Evolutionary conservation across 2,329 filamentous ascomycete species (phyloP).

Genomic region (Fusarium sulawesiense): DNA sequence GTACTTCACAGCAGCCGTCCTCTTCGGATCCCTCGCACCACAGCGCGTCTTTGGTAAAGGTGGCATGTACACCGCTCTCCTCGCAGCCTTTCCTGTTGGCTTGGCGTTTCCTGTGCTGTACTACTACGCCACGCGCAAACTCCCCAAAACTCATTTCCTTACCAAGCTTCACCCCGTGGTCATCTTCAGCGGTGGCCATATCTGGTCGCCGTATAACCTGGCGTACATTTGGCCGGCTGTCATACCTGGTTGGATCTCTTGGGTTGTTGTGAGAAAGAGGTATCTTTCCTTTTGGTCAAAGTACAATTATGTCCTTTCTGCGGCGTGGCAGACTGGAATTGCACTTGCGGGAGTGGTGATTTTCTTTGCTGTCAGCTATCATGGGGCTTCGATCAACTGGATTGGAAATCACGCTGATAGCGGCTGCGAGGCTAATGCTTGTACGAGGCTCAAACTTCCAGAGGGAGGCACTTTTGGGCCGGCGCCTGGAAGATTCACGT

Average conservation of each 20-base stretch:
- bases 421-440: constrained; percentile 44
- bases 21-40: constrained; percentile 56
- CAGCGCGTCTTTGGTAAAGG: constrained; percentile 52
- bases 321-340: constrained; percentile 58
- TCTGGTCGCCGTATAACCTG: constrained; percentile 59
- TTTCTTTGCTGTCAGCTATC: constrained; percentile 60
- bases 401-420: constrained; percentile 55
- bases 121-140: constrained; percentile 51
- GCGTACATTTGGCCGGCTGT: constrained; percentile 61
- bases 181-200: constrained; percentile 55
- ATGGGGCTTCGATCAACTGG: constrained; percentile 54
- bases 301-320: constrained; percentile 61
- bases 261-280: constrained; percentile 58
- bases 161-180: constrained; percentile 59
- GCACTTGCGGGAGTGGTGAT: constrained; percentile 61
- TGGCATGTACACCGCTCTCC: constrained; percentile 51
- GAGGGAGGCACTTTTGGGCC: constrained; percentile 50
- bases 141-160: constrained; percentile 50
- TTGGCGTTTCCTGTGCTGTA: constrained; percentile 52
- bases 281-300: constrained; percentile 63
- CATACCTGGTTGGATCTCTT: constrained; percentile 59
- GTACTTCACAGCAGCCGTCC: constrained; percentile 55
- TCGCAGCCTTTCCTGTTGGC: constrained; percentile 57
- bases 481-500: constrained; percentile 28
- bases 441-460: constrained; percentile 40